Base-by-base conservation (phyloP, 768 basidiomycete genomes). In the Termitomyces sp. region DNA sequence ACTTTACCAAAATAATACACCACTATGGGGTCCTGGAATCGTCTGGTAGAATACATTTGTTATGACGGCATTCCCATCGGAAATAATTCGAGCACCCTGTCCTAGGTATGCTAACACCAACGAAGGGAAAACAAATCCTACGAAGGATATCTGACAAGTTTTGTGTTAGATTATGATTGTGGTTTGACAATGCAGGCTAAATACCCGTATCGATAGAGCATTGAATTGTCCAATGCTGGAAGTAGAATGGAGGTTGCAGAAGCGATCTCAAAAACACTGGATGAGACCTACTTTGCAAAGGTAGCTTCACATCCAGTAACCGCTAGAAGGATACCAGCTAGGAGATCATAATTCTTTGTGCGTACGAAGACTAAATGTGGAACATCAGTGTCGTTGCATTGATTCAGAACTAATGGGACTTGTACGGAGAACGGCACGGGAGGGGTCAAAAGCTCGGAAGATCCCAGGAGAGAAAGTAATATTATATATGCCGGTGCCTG, bases 291-390 rank as follows among this genome's bases (percentile, higher is more conserved):
- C 84, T 86, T 86, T 13, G 86, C 85, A 68, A 86, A 86, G 48
- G 86, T 71, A 1, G 84, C 85, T 66, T 88, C 87, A 62, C 80
- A 84, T 0, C 88, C 88, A 0, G 88, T 90, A n/a, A 88, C 60
- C 1, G 82, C 79, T 1, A 90, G 78, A 6, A 90, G 70, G 1
- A 89, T 77, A 35, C 86, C 87, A 8, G 83, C 75, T 0, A 90
- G 77, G 6, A 81, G 67, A 58, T 84, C 83, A 58, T 82, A 88
- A 58, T 87, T 68, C 53, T 69, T 72, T 1, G 86, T 88, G 13
- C 86, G 78, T 1, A 87, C 83, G 58, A 90, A 90, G 16, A 82
- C 83, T 86, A 57, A 0, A 36, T 33, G 7, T 20, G 14, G 28
- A 32, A 48, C 35, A 44, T 52, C 44, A 55, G 30, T 46, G 16